Base-by-base conservation (phyloP, 352 stramenopile genomes). In the Nothophytophthora sp. region DNA sequence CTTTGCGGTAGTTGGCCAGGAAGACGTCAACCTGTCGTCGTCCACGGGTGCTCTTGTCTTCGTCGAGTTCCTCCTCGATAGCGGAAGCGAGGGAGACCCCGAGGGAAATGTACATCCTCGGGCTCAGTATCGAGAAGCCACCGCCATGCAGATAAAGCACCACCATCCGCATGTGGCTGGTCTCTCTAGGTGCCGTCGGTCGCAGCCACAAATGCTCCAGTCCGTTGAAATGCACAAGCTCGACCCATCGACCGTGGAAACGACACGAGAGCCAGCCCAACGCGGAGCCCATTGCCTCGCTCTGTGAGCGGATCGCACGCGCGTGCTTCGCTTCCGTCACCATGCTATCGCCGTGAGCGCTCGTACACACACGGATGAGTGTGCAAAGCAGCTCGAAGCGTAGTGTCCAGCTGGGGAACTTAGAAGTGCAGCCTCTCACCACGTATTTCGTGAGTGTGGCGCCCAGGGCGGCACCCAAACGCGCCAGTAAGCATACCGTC, bases 1-100 rank as follows among this genome's bases (percentile, higher is more conserved):
- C 49, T 20, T 81, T 81, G 47, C 60, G 70, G 42, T 80, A 84
- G 56, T 77, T 84, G n/a, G 55, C 60, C 16, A 81, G 30, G 20
- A 81, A 60, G 12, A 81, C 48, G 10, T 84, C 63, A 6, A 80
- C 63, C 22, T 34, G 25, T 4, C 29, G n/a, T 42, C 33, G n/a
- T 13, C 42, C 34, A n/a, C 32, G 32, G 2, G 5, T 33, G n/a
- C 15, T 15, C 29, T 52, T 30, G 19, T 35, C 38, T 9, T 12
- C 22, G 20, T 6, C 24, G 15, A 79, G 50, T 49, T 76, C 39
- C 15, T 38, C 47, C 24, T 62, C 39, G 20, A 69, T 44, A 19
- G 45, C 39, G 19, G 44, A 33, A 8, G 48, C 40, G 6, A 76
- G 24, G 9, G 50, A 49, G 11, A 55, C 60, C 25, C 60, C 54